Percentiles rank a stretch among this genome's conserved stretches.
phyloP scores from a whole-genome alignment of 768 basidiomycete species.

The Russula dissimulans region DNA sequence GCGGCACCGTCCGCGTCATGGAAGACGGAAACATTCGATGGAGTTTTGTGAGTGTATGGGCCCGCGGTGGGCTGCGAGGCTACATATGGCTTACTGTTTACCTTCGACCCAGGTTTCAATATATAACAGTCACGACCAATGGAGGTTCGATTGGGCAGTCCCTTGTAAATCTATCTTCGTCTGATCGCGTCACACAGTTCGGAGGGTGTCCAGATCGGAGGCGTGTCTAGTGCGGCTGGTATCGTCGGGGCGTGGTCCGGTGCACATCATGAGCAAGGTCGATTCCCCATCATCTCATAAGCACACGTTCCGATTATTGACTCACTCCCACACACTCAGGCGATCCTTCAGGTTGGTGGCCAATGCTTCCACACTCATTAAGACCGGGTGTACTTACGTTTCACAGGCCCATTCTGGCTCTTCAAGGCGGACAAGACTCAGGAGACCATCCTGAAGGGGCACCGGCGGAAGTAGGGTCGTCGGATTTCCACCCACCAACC shows the following conservation, averaged over 20 bases:
- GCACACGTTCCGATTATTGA: background rate
- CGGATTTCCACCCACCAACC: background rate
- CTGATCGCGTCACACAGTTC: constrained; percentile 38
- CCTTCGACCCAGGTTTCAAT: constrained; percentile 37
- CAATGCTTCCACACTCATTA: background rate
- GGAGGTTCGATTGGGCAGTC: constrained; percentile 38
- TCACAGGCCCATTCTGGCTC: constrained; percentile 62
- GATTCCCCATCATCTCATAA: constrained; percentile 27
- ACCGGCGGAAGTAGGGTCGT: constrained; percentile 1
- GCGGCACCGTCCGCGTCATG: constrained; percentile 30
- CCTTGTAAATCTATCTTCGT: background rate
- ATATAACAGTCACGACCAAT: constrained; percentile 44
- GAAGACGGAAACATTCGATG: constrained; percentile 29
- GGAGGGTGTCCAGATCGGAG: constrained; percentile 59
- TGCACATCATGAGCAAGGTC: constrained; percentile 40
- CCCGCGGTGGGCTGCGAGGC: background rate
- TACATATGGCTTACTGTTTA: background rate
- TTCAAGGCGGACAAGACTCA: constrained; percentile 40
- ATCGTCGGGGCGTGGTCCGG: constrained; percentile 64
- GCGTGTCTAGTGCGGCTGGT: constrained; percentile 54
- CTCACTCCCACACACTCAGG: constrained; percentile 26
- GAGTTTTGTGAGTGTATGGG: constrained; percentile 42
- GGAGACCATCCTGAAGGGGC: background rate
- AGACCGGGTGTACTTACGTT: background rate
- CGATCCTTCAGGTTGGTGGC: constrained; percentile 53